These are phyloP conservation scores for Mycena chlorophos DNA, from an alignment of 768 basidiomycete genomes.

Conservation along the genomic window DNA sequence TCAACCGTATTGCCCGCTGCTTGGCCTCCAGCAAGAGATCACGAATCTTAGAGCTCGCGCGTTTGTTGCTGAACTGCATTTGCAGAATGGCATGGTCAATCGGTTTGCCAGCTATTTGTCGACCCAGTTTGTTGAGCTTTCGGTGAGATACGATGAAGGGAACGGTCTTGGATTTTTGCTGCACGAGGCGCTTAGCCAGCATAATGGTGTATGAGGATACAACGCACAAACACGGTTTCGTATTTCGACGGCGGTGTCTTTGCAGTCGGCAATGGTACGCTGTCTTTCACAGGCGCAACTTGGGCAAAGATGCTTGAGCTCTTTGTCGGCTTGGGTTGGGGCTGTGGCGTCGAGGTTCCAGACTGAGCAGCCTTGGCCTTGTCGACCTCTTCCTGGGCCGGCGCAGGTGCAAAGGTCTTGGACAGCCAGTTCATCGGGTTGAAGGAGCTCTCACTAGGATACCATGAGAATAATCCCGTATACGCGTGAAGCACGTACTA, in stretches of 20 bases:
- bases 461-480: conserved; percentile 2
- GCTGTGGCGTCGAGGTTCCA: conserved; percentile 44
- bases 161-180: conserved; percentile 94
- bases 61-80: conserved; percentile 95
- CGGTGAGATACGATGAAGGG: conserved; percentile 92
- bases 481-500: conserved; percentile 37
- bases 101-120: conserved; percentile 87
- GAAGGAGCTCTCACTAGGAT: conserved; percentile 46
- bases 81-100: conserved; percentile 95
- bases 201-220: neutral
- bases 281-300: conserved; percentile 1
- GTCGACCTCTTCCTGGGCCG: conserved; percentile 51
- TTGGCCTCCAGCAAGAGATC: conserved; percentile 86
- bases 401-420: conserved; percentile 52
- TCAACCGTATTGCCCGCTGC: conserved; percentile 78
- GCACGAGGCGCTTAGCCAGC: conserved; percentile 6
- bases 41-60: conserved; percentile 81
- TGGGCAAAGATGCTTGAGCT: conserved; percentile 20
- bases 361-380: conserved; percentile 43
- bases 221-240: conserved; percentile 13
- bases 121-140: conserved; percentile 86
- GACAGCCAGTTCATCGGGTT: conserved; percentile 66
- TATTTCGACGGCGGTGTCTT: conserved; percentile 28
- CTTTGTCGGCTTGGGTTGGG: conserved; percentile 4
- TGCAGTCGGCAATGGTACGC: conserved; percentile 19